Conservation (phyloP, 495 filamentous ascomycete genomes). For the Neurospora africana region DNA sequence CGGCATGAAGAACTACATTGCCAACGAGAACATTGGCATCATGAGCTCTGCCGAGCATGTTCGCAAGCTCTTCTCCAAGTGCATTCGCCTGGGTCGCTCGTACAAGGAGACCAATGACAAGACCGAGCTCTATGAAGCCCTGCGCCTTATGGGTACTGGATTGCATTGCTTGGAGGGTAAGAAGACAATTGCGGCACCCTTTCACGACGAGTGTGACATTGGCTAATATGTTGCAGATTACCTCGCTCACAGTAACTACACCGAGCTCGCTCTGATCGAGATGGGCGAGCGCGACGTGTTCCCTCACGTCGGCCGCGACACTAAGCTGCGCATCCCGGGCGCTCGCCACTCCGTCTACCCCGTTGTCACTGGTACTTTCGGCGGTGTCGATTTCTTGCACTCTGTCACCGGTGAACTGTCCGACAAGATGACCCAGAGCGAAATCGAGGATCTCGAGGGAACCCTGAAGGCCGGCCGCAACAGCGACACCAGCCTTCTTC, state of each 20-base stretch:
- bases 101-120: constrained; percentile 54
- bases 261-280: constrained; percentile 74
- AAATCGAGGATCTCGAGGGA: constrained; percentile 71
- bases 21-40: constrained; percentile 63
- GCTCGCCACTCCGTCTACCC: constrained; percentile 57
- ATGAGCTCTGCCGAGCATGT: constrained; percentile 67
- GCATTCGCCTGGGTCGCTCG: constrained; percentile 61
- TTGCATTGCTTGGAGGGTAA: constrained; percentile 76
- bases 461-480: constrained; percentile 52
- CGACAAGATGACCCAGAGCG: constrained; percentile 80
- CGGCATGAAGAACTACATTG: constrained; percentile 89
- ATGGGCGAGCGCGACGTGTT: constrained; percentile 70
- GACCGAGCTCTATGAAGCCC: constrained; percentile 69
- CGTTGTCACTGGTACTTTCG: constrained; percentile 81
- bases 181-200: not conserved
- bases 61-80: constrained; percentile 57
- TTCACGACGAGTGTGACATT: not conserved
- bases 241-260: constrained; percentile 86
- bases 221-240: constrained; percentile 44
- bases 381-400: constrained; percentile 77
- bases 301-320: constrained; percentile 69
- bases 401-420: constrained; percentile 81
- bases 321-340: constrained; percentile 55
- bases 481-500: constrained; percentile 53
- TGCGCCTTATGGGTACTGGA: constrained; percentile 75